Evolutionary conservation across 805 yeast species (phyloP).

Genomic region (Dipodascus albidus): DNA sequence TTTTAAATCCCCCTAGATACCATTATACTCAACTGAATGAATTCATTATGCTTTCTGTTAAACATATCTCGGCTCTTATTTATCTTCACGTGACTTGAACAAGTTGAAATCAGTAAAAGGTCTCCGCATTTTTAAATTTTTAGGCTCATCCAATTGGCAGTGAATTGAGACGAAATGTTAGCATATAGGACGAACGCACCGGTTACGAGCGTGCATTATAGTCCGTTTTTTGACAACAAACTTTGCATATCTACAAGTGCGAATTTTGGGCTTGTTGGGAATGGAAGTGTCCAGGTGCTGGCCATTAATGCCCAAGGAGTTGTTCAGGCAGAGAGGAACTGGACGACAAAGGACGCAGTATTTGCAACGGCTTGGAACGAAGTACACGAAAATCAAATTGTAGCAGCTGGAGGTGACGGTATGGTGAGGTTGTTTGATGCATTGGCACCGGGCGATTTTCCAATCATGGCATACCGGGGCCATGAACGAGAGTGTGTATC

Average conservation of each 20-base stretch:
- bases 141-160: no score
- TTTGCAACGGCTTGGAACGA: conserved; percentile 90
- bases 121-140: neutral
- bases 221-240: conserved; percentile 84
- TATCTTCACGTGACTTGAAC: neutral
- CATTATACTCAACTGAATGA: no score
- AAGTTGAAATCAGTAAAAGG: neutral
- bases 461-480: conserved; percentile 90
- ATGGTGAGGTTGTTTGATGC: conserved; percentile 71
- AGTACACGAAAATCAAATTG: conserved; percentile 73
- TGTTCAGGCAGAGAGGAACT: conserved; percentile 23
- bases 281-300: conserved; percentile 68
- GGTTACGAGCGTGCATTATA: conserved; percentile 85
- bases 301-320: conserved; percentile 59
- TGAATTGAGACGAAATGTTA: no score
- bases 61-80: no score
- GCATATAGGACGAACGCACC: conserved; percentile 65
- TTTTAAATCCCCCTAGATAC: no score
- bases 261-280: conserved; percentile 89
- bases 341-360: conserved; percentile 89
- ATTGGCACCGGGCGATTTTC: conserved; percentile 42
- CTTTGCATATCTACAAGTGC: conserved; percentile 86
- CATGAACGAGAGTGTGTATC: conserved; percentile 39
- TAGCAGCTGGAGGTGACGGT: conserved; percentile 86
- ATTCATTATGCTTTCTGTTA: no score